A percentile compares a stretch with the other conserved stretches of the same genome.
Evolutionary conservation across 345 rosid genomes (phyloP).

Genomic region (Eucalyptus albens): DNA sequence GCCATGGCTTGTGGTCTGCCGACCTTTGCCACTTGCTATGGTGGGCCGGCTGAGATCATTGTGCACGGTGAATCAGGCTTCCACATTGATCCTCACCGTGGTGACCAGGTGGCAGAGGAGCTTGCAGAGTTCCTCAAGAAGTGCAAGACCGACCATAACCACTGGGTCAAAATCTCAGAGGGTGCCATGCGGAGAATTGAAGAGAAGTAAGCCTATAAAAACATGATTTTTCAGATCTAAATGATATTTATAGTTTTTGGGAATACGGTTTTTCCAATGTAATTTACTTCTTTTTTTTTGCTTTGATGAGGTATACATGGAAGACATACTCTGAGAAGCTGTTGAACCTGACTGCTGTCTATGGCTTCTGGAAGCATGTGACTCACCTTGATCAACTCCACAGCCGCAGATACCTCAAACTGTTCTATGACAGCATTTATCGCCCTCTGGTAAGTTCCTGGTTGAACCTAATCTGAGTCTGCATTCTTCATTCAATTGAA

Average conservation of each 20-base stretch:
- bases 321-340: slow-evolving; percentile 77
- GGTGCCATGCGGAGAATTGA: slow-evolving; percentile 74
- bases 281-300: too few relatives aligned
- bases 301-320: slow-evolving; percentile 68
- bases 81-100: too few relatives aligned
- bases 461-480: not conserved
- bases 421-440: slow-evolving; percentile 84
- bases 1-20: too few relatives aligned
- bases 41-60: too few relatives aligned
- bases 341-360: slow-evolving; percentile 75
- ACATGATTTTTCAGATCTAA: not conserved
- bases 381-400: slow-evolving; percentile 70
- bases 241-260: not conserved
- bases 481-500: not conserved
- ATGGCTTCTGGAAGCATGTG: slow-evolving; percentile 92
- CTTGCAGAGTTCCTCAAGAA: too few relatives aligned
- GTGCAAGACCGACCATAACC: too few relatives aligned
- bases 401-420: slow-evolving; percentile 83
- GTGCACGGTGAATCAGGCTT: too few relatives aligned
- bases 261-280: not conserved
- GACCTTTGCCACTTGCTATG: too few relatives aligned
- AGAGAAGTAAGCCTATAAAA: slow-evolving; percentile 45
- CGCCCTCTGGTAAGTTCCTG: slow-evolving; percentile 48
- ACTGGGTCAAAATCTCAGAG: too few relatives aligned
- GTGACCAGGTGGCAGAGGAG: too few relatives aligned